These are phyloP conservation scores for Paulownia fortunei DNA, from an alignment of 257 asterid species.

Conservation along the genomic window DNA sequence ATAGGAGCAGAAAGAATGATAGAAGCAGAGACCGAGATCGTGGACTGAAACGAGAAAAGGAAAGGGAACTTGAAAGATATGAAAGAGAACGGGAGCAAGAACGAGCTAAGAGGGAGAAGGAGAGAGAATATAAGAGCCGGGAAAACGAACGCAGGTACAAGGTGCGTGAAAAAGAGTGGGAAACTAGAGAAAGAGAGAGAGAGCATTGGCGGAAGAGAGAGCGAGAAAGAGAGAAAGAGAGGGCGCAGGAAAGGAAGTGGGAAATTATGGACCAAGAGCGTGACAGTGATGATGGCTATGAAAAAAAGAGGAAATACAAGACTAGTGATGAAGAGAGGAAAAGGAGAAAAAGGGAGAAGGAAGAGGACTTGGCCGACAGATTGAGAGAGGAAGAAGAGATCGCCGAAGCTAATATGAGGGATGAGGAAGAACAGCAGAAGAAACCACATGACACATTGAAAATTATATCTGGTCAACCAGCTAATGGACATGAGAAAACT, in stretches of 20 bases:
- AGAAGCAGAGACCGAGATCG: slow-evolving; percentile 85
- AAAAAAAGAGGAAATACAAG: slow-evolving; percentile 83
- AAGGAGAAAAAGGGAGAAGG: slow-evolving; percentile 86
- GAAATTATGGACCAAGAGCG: slow-evolving; percentile 81
- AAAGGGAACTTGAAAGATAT: slow-evolving; percentile 89
- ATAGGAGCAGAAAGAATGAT: slow-evolving; percentile 75
- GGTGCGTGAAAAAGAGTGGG: slow-evolving; percentile 97
- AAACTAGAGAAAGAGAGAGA: slow-evolving; percentile 90
- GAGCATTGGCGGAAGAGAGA: slow-evolving; percentile 92
- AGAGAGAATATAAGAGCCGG: slow-evolving; percentile 84
- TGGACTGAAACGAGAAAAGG: slow-evolving; percentile 78
- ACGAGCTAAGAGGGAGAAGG: slow-evolving; percentile 95
- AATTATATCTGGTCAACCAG: slow-evolving; percentile 45
- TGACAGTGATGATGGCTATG: slow-evolving; percentile 81
- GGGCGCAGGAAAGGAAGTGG: slow-evolving; percentile 87
- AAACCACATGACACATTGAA: slow-evolving; percentile 65
- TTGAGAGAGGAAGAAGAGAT: slow-evolving; percentile 87
- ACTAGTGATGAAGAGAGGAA: slow-evolving; percentile 87
- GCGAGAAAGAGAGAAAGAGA: slow-evolving; percentile 88
- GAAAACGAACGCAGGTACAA: slow-evolving; percentile 96
- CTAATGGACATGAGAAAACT: slow-evolving; percentile 48
- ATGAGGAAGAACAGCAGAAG: slow-evolving; percentile 71
- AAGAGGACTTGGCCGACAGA: slow-evolving; percentile 86
- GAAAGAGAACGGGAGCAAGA: slow-evolving; percentile 96
- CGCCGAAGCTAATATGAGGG: slow-evolving; percentile 71